phyloP scores from a whole-genome alignment of 352 stramenopile species.

The Chrysophaeum taylorii region DNA sequence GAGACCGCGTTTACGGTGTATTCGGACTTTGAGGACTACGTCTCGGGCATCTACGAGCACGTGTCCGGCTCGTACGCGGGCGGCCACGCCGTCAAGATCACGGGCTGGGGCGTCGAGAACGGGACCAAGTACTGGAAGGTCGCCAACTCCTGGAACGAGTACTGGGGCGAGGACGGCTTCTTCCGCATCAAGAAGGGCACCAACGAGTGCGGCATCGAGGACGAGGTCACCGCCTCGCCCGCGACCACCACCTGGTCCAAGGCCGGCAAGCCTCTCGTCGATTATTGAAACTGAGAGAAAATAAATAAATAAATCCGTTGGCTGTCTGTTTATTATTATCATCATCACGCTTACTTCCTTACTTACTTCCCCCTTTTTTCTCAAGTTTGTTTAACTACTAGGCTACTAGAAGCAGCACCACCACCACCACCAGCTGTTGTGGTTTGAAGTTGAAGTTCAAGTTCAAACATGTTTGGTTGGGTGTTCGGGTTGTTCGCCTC shows the following conservation, averaged over 20 bases:
- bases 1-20: slow-evolving; percentile 20
- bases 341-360: too few species aligned
- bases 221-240: slow-evolving; percentile 16
- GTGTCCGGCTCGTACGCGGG: slow-evolving; percentile 11
- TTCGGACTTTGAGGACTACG: slow-evolving; percentile 21
- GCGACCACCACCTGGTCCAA: not conserved
- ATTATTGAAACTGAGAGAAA: not conserved
- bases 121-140: slow-evolving; percentile 67
- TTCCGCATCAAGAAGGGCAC: slow-evolving; percentile 74
- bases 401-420: too few species aligned
- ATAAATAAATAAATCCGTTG: too few species aligned
- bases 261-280: not conserved
- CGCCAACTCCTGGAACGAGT: slow-evolving; percentile 71
- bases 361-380: too few species aligned
- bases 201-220: slow-evolving; percentile 72
- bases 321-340: too few species aligned
- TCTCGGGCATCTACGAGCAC: slow-evolving; percentile 19
- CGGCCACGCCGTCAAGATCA: slow-evolving; percentile 19
- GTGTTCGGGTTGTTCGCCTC: too few species aligned
- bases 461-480: too few species aligned
- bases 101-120: slow-evolving; percentile 15
- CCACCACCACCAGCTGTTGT: too few species aligned
- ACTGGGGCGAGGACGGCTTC: slow-evolving; percentile 77
- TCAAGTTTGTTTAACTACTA: too few species aligned
- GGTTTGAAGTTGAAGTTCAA: too few species aligned